Evolutionary conservation across 805 yeast genomes (phyloP).

Genomic region (Yarrowia yakushimensis): DNA sequence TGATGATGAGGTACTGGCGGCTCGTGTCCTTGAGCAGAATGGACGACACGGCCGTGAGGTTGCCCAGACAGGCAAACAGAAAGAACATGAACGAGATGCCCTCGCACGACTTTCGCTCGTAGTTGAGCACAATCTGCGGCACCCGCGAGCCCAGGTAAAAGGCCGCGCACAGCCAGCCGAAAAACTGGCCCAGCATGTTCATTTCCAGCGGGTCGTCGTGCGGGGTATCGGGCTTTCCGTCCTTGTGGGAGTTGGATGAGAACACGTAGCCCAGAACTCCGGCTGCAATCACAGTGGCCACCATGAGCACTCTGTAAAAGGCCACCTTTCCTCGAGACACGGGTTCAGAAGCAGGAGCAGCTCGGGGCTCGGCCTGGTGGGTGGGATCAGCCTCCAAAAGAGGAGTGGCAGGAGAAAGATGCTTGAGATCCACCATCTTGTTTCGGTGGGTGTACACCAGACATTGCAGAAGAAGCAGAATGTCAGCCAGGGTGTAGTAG

Average conservation of each 20-base stretch:
- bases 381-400: conserved; percentile 63
- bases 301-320: conserved; percentile 47
- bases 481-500: conserved; percentile 88
- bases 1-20: conserved; percentile 66
- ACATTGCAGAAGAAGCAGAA: conserved; percentile 80
- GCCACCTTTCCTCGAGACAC: conserved; percentile 27
- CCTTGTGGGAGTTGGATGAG: conserved; percentile 49
- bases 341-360: conserved; percentile 21
- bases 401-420: conserved; percentile 86
- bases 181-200: conserved; percentile 77
- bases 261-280: conserved; percentile 89
- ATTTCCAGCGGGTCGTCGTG: conserved; percentile 47
- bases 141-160: conserved; percentile 74
- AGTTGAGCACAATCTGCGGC: conserved; percentile 87
- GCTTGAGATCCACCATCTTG: conserved; percentile 62
- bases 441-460: conserved; percentile 66
- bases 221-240: conserved; percentile 40
- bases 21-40: conserved; percentile 74
- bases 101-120: conserved; percentile 84
- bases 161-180: conserved; percentile 63
- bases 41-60: conserved; percentile 82
- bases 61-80: conserved; percentile 92
- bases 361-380: background rate
- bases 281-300: conserved; percentile 61
- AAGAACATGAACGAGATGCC: conserved; percentile 93